Evolutionary conservation across 352 stramenopile species (phyloP).

Genomic region (Globisporangium viniferum): DNA sequence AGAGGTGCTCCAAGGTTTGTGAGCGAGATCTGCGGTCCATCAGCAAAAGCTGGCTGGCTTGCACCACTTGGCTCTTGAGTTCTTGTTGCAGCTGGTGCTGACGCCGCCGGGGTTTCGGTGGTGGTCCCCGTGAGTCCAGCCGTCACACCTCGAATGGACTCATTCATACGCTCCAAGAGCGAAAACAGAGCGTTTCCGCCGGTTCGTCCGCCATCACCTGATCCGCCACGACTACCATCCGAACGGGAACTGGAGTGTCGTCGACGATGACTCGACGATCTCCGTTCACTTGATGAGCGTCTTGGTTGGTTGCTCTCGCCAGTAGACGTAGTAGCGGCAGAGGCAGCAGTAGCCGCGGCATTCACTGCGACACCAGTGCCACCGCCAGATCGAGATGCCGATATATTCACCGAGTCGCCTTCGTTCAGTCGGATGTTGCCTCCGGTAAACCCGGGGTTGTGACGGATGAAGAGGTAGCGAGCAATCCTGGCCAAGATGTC

Average conservation of each 20-base stretch:
- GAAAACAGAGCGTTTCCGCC: constrained; percentile 16
- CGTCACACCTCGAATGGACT: constrained; percentile 19
- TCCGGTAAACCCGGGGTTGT: constrained; percentile 18
- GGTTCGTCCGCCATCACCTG: background rate
- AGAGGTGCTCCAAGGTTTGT: constrained; percentile 34
- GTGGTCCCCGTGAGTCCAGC: background rate
- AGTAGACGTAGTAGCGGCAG: background rate
- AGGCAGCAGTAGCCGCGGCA: background rate
- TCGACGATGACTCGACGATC: constrained; percentile 14
- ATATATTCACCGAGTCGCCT: constrained; percentile 2
- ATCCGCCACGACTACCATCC: constrained; percentile 4
- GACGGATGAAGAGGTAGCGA: constrained; percentile 48
- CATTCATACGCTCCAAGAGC: constrained; percentile 23
- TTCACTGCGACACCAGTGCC: background rate
- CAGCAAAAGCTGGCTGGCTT: background rate
- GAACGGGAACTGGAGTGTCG: constrained; percentile 8
- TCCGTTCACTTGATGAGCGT: constrained; percentile 8
- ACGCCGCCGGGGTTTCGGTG: background rate
- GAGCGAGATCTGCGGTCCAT: constrained; percentile 19
- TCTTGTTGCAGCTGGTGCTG: background rate
- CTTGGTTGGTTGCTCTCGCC: background rate
- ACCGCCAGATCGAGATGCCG: background rate
- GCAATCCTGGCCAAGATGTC: constrained; percentile 47
- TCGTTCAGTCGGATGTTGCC: constrained; percentile 8
- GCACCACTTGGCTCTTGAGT: background rate